Conservation (phyloP, 371 early-diverging fungal genomes). For the Vairimorpha ceranae region DNA sequence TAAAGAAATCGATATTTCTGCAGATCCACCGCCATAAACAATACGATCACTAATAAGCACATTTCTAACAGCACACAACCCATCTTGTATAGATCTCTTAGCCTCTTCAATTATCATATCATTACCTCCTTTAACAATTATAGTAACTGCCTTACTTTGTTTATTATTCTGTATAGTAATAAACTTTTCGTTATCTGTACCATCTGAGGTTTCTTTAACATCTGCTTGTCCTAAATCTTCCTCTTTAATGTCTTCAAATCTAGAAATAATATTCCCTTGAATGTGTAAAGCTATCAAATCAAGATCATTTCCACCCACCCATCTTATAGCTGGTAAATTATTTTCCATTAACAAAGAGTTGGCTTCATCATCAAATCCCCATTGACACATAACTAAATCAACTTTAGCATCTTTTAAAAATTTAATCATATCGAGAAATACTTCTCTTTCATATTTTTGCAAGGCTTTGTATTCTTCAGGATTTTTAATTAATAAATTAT, state of each 20-base stretch:
- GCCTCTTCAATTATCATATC: constrained; percentile 98
- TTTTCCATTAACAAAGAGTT: constrained; percentile 94
- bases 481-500: constrained; percentile 87
- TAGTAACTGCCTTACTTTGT: constrained; percentile 72
- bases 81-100: constrained; percentile 94
- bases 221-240: constrained; percentile 82
- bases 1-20: constrained; percentile 86
- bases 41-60: constrained; percentile 86
- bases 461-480: constrained; percentile 92
- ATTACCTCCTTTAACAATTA: constrained; percentile 94
- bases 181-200: constrained; percentile 95
- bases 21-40: constrained; percentile 97
- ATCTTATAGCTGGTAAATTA: constrained; percentile 91
- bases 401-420: constrained; percentile 90
- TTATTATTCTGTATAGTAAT: constrained; percentile 74
- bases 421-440: constrained; percentile 89
- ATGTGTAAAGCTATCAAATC: constrained; percentile 92
- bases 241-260: constrained; percentile 85
- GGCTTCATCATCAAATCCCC: constrained; percentile 99
- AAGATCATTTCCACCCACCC: constrained; percentile 99
- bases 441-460: constrained; percentile 82
- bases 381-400: constrained; percentile 95
- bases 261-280: constrained; percentile 92
- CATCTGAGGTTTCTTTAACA: constrained; percentile 84
- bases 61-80: constrained; percentile 96